Percentiles rank a stretch among this genome's conserved stretches.
Conservation (phyloP, 2,329 filamentous ascomycete species). For the Colletotrichum shisoi region DNA sequence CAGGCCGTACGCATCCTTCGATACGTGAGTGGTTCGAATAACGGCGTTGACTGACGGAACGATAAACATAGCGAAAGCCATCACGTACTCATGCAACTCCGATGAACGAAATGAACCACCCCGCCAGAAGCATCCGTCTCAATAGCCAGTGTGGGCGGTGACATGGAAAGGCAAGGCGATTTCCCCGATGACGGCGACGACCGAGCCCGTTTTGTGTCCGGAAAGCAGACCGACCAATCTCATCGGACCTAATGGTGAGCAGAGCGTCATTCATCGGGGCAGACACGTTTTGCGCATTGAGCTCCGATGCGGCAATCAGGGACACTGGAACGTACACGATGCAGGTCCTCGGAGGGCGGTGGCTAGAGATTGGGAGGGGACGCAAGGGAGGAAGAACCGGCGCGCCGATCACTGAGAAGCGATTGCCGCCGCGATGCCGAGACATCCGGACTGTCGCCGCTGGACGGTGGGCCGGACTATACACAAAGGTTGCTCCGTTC, state of each 20-base stretch:
- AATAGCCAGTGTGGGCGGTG: neutral
- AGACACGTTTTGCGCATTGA: neutral
- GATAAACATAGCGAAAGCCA: neutral
- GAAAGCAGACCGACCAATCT: slow-evolving; percentile 1
- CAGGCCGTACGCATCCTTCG: neutral
- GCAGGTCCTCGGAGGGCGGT: slow-evolving; percentile 28
- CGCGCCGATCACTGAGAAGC: slow-evolving; percentile 18
- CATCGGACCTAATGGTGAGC: neutral
- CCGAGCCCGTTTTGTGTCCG: slow-evolving; percentile 3
- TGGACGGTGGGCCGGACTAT: too few relatives aligned
- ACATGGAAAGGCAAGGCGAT: too few relatives aligned
- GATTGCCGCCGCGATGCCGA: slow-evolving; percentile 26
- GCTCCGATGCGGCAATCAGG: slow-evolving; percentile 27
- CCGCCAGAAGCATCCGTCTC: neutral
- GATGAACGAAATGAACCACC: neutral
- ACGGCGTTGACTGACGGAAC: neutral
- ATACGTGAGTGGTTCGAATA: neutral
- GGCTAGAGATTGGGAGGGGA: neutral
- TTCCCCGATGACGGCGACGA: neutral
- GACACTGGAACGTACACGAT: slow-evolving; percentile 27
- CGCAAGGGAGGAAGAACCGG: neutral
- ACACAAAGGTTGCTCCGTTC: too few relatives aligned
- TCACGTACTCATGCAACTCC: neutral
- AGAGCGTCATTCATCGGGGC: slow-evolving; percentile 20
- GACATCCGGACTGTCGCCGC: slow-evolving; percentile 16